Evolutionary conservation across 768 basidiomycete genomes (phyloP), one percentile per base, ranked within the genome.

Genomic region (Hysterangium stoloniferum): DNA sequence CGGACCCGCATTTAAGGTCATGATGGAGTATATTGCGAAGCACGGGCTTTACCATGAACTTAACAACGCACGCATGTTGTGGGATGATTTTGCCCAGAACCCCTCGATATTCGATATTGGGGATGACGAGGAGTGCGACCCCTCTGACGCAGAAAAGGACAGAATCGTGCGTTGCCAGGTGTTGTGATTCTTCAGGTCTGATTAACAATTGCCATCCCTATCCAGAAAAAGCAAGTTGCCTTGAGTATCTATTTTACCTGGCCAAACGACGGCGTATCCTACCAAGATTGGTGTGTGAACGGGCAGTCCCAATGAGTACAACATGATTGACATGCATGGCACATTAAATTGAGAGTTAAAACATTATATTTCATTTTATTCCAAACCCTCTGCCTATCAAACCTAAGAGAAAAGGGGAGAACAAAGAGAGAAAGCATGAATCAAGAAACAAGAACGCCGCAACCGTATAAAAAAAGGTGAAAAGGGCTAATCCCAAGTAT

Each of bases 391-490:
- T 45, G 33, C 44, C 44, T 45, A 48, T 31, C 32, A 36, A 28
- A 20, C 20, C 47, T 8, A 48, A 13, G n/a, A n/a, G n/a, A 34
- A 48, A 22, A 19, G 29, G 35, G 27, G 28, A 48, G 19, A 25
- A 19, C 17, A 48, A 48, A n/a, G 15, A 29, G 22, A 48, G 47
- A 48, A 35, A 41, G n/a, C n/a, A 22, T 9, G 19, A 42, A 42
- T 17, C 34, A 36, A 13, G 35, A 34, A 46, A 19, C 25, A 52
- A 37, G 43, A 52, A 45, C 28, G 37, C 45, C 44, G 52, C 37
- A 24, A 45, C 42, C 52, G 45, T 20, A 36, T 40, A 44, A 51
- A 34, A 47, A 51, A 52, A 42, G 33, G 19, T 35, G 44, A 24
- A 52, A 41, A 13, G 33, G 19, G 33, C 42, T 15, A 24, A 19